Evolutionary conservation across 148 eudicot species (phyloP), one percentile per base, ranked within the genome.

Genomic region (Nyssa sinensis): DNA sequence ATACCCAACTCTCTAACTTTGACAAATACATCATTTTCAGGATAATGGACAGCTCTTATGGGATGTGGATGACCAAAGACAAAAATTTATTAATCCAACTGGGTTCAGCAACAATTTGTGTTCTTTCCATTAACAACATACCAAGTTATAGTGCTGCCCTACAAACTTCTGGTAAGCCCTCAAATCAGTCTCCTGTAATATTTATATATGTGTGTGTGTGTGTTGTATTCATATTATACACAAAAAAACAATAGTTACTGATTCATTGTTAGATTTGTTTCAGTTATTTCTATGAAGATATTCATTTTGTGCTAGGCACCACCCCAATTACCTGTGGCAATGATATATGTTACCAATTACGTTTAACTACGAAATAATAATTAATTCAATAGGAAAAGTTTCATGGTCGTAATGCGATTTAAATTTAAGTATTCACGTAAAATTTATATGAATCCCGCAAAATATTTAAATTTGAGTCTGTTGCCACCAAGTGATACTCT

Each of bases 61-160:
- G 84, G 80, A 73, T 64, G 59, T 73, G 61, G 82, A 73, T 63
- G 84, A 73, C 3, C 87, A 75, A 55, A 78, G 82, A 81, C 84
- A 84, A 66, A 76, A 75, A 69, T 59, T 30, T 41, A 66, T 72
- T 19, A 66, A 74, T 78, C 84, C 67, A n/a, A 32, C 81, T 64
- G 84, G 49, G 17, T 60, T n/a, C n/a, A 66, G 25, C 78, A 75
- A 69, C 77, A 78, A 66, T 78, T 76, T 79, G 80, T 64, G 65
- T 79, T 72, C 75, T 51, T 83, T 70, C 39, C 53, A 81, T 70
- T 78, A 74, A 65, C 57, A 34, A 67, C 33, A 33, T 66, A 28
- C 27, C 69, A 67, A 67, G 69, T 34, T 49, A 16, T 21, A 37
- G 17, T 4, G 28, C 69, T 78, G 39, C 76, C 81, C 81, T 75